Conservation (phyloP, 2,329 filamentous ascomycete genomes). For the Talaromyces sp. region DNA sequence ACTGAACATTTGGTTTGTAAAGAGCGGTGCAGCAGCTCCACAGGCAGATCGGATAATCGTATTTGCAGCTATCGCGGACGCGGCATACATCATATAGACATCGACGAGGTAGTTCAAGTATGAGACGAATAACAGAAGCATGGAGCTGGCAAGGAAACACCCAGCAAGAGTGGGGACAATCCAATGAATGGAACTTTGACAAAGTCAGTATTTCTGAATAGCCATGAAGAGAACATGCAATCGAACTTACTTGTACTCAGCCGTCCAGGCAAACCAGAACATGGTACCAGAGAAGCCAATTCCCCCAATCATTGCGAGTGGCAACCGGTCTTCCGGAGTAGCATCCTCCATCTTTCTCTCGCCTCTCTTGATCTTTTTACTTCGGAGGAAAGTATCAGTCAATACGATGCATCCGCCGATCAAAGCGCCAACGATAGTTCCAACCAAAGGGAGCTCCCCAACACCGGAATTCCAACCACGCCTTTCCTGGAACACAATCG, state of each 20-base stretch:
- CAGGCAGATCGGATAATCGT: conserved; percentile 26
- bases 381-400: conserved; percentile 42
- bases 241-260: conserved; percentile 26
- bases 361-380: conserved; percentile 34
- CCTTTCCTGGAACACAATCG: conserved; percentile 54
- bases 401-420: conserved; percentile 38
- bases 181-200: conserved; percentile 43
- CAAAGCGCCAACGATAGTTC: conserved; percentile 22
- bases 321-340: conserved; percentile 22
- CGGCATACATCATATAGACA: conserved; percentile 47
- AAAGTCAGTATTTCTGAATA: conserved; percentile 5
- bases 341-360: conserved; percentile 28
- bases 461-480: conserved; percentile 59
- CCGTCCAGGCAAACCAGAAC: conserved; percentile 51
- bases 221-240: background rate
- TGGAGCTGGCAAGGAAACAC: conserved; percentile 44
- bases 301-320: conserved; percentile 25
- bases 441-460: conserved; percentile 55
- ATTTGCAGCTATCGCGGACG: conserved; percentile 26
- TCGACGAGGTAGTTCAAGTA: conserved; percentile 60
- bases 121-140: conserved; percentile 55
- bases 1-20: conserved; percentile 27
- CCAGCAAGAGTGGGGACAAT: conserved; percentile 51
- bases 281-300: conserved; percentile 39
- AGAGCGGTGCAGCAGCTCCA: conserved; percentile 26